Percentiles rank a stretch among this genome's conserved stretches.
Evolutionary conservation across 163 green algal genomes (phyloP).

Genomic region (Chlamydomonas reinhardtii): DNA sequence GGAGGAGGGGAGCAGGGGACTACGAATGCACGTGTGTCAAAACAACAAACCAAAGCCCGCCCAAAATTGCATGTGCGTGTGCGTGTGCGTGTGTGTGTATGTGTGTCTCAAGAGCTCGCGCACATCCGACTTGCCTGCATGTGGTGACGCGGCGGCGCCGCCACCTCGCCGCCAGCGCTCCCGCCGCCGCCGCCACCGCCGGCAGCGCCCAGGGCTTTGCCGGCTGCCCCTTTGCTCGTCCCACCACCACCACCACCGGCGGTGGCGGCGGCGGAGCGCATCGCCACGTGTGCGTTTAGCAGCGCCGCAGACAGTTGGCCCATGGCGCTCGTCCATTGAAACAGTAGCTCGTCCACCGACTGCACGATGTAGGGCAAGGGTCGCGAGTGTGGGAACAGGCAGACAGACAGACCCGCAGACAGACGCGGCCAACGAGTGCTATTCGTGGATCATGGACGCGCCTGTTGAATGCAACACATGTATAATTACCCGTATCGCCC

Average conservation of each 20-base stretch:
- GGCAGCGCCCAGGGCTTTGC: neutral
- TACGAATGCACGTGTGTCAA: no score
- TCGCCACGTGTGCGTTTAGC: constrained; percentile 16
- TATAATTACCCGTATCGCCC: no score
- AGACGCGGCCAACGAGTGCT: no score
- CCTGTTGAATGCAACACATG: no score
- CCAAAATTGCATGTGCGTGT: no score
- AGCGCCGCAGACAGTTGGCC: constrained; percentile 21
- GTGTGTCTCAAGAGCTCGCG: no score
- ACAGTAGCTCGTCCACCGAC: constrained; percentile 40
- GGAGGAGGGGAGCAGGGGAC: no score
- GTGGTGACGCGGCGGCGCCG: constrained; percentile 1
- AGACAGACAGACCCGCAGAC: no score
- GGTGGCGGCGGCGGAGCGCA: neutral
- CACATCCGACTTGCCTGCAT: neutral
- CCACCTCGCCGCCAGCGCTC: neutral
- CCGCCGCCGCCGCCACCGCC: neutral
- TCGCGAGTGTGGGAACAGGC: no score
- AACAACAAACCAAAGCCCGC: no score
- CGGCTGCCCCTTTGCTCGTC: neutral
- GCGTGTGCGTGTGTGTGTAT: no score
- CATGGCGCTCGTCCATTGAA: constrained; percentile 35
- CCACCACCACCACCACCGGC: neutral
- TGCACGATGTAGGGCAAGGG: neutral
- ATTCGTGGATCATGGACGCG: no score